Base-by-base conservation (phyloP, 2,329 filamentous ascomycete genomes). In the Pyrenochaeta sp. region DNA sequence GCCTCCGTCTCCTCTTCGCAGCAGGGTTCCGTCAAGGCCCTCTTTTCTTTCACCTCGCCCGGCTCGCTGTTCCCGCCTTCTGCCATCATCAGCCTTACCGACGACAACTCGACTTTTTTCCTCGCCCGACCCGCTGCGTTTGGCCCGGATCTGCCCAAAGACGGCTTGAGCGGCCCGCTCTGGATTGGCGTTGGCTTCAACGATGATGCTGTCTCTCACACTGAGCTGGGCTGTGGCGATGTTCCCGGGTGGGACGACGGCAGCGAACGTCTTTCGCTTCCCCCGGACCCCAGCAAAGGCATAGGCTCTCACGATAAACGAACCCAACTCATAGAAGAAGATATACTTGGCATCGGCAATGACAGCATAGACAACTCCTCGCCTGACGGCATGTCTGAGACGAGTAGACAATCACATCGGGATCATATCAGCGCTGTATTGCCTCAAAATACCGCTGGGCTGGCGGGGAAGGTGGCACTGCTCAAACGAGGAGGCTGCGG, bases 21-120 rank as follows among this genome's bases (percentile, higher is more conserved):
- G 31, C 62, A 68, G 30, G 53, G 64, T 51, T 58, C 55, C 43
- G 48, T 77, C 20, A 65, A 68, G 23, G 62, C 76, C 21, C 67
- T 75, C 50, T 79, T 77, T 60, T 76, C 74, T 46, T 79, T 77
- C 68, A 73, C 74, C n/a, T 73, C 73, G 7, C 77, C 92, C 1
- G 89, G 92, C 53, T 91, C 90, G 14, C 84, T 99, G 15, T 99
- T 99, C 68, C 92, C 93, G 4, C 92, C 92, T 3, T 96, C 94
- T 54, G 94, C 94, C 34, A 89, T 95, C 62, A 96, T 99, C 68
- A 96, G 90, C 71, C 81, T 99, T 50, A 96, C 92, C 64, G 91
- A 97, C 72, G 94, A 99, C 73, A 99, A 99, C 72, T 96, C 90
- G 58, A 99, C 94, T 9, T 96, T 95, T 59, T 99, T 99, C 74